A percentile compares a stretch with the other conserved stretches of the same genome.
Evolutionary conservation across 805 yeast species (phyloP).

Genomic region (Candida qinlingensis): DNA sequence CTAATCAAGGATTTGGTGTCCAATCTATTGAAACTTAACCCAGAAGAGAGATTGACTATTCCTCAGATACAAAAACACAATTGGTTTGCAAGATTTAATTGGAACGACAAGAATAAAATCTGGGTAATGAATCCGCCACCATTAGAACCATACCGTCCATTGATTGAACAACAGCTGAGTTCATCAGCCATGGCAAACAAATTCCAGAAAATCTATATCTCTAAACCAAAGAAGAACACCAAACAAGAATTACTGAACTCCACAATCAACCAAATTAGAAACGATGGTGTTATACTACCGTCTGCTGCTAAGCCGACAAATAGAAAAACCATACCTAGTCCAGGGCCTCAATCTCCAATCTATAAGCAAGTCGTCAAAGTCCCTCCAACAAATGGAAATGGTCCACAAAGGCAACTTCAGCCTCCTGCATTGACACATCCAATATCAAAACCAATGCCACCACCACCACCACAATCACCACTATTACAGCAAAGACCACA

Average conservation of each 20-base stretch:
- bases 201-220: slow-evolving; percentile 16
- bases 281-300: slow-evolving; percentile 10
- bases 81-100: slow-evolving; percentile 66
- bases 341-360: slow-evolving; percentile 3
- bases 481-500: not conserved
- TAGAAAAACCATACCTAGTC: not conserved
- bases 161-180: slow-evolving; percentile 24
- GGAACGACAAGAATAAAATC: slow-evolving; percentile 57
- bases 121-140: slow-evolving; percentile 72
- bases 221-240: slow-evolving; percentile 18
- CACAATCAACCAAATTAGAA: slow-evolving; percentile 23
- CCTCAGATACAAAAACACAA: slow-evolving; percentile 55
- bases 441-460: not conserved
- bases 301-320: not conserved
- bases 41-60: slow-evolving; percentile 57
- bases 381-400: not conserved
- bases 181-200: slow-evolving; percentile 11
- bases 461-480: not conserved
- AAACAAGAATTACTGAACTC: slow-evolving; percentile 22
- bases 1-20: slow-evolving; percentile 61
- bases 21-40: slow-evolving; percentile 64
- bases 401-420: slow-evolving; percentile 1
- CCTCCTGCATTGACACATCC: not conserved
- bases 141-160: slow-evolving; percentile 57
- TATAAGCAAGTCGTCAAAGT: not conserved